phyloP scores from a whole-genome alignment of 345 rosid species.

The Draba incana region DNA sequence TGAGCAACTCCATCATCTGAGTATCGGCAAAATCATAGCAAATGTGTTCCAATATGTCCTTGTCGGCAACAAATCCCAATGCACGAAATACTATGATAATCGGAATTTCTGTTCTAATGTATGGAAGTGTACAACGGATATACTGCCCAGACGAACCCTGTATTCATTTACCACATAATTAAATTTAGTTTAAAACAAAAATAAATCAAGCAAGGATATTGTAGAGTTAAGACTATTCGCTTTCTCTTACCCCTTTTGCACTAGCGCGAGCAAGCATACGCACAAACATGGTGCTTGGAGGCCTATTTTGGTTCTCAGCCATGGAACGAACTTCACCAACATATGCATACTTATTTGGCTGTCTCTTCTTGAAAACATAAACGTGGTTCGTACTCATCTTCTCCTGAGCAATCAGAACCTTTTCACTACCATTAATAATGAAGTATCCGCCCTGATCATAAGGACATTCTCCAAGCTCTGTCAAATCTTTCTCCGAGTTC shows the following conservation, averaged over 20 bases:
- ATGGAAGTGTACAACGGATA: slow-evolving; percentile 94
- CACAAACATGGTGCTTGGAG: slow-evolving; percentile 98
- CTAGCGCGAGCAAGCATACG: slow-evolving; percentile 98
- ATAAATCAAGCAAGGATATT: not conserved
- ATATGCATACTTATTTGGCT: slow-evolving; percentile 90
- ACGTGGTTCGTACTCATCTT: slow-evolving; percentile 99
- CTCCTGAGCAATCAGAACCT: slow-evolving; percentile 97
- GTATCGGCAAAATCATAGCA: slow-evolving; percentile 90
- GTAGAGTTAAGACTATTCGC: slow-evolving; percentile 8
- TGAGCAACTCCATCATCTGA: slow-evolving; percentile 97
- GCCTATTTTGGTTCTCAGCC: slow-evolving; percentile 96
- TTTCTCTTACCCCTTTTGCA: slow-evolving; percentile 83
- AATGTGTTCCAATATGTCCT: slow-evolving; percentile 91
- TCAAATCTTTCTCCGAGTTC: slow-evolving; percentile 96
- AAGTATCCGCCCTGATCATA: slow-evolving; percentile 99
- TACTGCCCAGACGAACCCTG: slow-evolving; percentile 98
- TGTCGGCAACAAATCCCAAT: slow-evolving; percentile 95
- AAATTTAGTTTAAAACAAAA: not conserved
- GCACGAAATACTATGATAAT: slow-evolving; percentile 98
- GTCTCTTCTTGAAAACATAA: slow-evolving; percentile 95
- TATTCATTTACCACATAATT: slow-evolving; percentile 29
- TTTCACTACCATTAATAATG: slow-evolving; percentile 97
- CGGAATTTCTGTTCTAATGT: slow-evolving; percentile 95
- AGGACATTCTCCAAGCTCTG: slow-evolving; percentile 98
- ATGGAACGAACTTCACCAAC: slow-evolving; percentile 96